Conservation (phyloP, 2,329 filamentous ascomycete genomes). For the Pestalotiopsis sp. region DNA sequence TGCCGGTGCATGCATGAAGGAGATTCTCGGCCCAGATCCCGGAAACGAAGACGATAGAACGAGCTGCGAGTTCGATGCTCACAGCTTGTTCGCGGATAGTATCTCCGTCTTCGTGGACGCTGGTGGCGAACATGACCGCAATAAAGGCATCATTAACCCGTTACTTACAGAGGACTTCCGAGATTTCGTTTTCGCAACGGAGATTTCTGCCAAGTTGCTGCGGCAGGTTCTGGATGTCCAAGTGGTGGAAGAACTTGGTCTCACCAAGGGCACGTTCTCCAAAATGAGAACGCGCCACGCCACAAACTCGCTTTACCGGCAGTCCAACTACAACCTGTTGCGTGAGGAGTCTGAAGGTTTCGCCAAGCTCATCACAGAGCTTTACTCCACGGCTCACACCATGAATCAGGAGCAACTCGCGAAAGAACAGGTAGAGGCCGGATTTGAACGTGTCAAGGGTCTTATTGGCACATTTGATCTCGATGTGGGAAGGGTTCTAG, state of each 20-base stretch:
- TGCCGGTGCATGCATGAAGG: slow-evolving; percentile 70
- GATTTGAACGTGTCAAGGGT: slow-evolving; percentile 89
- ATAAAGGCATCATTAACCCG: slow-evolving; percentile 3
- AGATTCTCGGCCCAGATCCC: slow-evolving; percentile 65
- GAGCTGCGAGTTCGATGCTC: slow-evolving; percentile 57
- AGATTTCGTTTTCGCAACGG: slow-evolving; percentile 70
- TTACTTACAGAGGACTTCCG: slow-evolving; percentile 54
- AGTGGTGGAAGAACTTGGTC: slow-evolving; percentile 71
- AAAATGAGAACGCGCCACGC: slow-evolving; percentile 84
- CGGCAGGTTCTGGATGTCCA: slow-evolving; percentile 80
- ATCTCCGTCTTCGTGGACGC: slow-evolving; percentile 77
- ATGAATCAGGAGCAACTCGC: slow-evolving; percentile 68
- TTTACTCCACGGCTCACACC: slow-evolving; percentile 76
- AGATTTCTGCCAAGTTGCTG: slow-evolving; percentile 70
- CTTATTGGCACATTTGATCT: slow-evolving; percentile 96
- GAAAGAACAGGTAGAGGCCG: slow-evolving; percentile 75
- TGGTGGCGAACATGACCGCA: slow-evolving; percentile 45
- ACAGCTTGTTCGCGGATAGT: slow-evolving; percentile 78
- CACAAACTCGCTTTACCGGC: slow-evolving; percentile 90
- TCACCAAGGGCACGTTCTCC: slow-evolving; percentile 83
- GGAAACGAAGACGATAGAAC: slow-evolving; percentile 45
- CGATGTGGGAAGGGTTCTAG: slow-evolving; percentile 90
- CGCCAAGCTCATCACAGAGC: slow-evolving; percentile 91
- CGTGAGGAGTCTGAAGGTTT: slow-evolving; percentile 97
- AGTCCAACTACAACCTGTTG: slow-evolving; percentile 94